A percentile compares a stretch with the other conserved stretches of the same genome.
phyloP scores from a whole-genome alignment of 2,329 filamentous ascomycete genomes.

The Aureobasidium lini region DNA sequence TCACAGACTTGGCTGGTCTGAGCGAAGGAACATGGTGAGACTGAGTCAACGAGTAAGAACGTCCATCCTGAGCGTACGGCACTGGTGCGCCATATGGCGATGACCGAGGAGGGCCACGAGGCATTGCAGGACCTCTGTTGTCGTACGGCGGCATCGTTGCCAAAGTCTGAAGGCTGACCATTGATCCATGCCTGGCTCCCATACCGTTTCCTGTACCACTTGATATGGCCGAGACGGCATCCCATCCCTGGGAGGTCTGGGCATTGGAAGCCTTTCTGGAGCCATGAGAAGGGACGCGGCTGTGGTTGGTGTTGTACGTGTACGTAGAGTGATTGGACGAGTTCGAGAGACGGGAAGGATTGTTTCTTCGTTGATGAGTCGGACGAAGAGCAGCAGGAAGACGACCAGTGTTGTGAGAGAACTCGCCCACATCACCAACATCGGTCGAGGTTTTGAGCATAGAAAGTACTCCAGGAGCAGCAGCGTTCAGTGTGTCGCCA shows the following conservation, averaged over 20 bases:
- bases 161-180: conserved; percentile 35
- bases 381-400: conserved; percentile 31
- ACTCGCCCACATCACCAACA: conserved; percentile 37
- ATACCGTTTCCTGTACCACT: conserved; percentile 17
- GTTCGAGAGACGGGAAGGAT: conserved; percentile 32
- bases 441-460: conserved; percentile 46
- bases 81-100: not conserved
- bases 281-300: conserved; percentile 32
- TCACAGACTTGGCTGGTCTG: conserved; percentile 28
- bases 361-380: conserved; percentile 28
- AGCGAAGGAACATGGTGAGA: conserved; percentile 19
- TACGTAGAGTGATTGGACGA: conserved; percentile 27
- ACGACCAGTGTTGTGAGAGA: conserved; percentile 32
- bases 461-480: conserved; percentile 37
- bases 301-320: conserved; percentile 22
- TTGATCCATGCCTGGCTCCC: conserved; percentile 24
- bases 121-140: conserved; percentile 23
- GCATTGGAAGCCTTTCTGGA: conserved; percentile 33
- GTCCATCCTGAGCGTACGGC: conserved; percentile 28
- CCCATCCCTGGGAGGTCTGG: conserved; percentile 30
- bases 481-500: conserved; percentile 21
- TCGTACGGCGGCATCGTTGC: conserved; percentile 36
- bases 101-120: conserved; percentile 12
- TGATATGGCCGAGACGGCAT: conserved; percentile 32
- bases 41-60: conserved; percentile 37